Base-by-base conservation (phyloP, 768 basidiomycete species). In the Amanita exitialis region DNA sequence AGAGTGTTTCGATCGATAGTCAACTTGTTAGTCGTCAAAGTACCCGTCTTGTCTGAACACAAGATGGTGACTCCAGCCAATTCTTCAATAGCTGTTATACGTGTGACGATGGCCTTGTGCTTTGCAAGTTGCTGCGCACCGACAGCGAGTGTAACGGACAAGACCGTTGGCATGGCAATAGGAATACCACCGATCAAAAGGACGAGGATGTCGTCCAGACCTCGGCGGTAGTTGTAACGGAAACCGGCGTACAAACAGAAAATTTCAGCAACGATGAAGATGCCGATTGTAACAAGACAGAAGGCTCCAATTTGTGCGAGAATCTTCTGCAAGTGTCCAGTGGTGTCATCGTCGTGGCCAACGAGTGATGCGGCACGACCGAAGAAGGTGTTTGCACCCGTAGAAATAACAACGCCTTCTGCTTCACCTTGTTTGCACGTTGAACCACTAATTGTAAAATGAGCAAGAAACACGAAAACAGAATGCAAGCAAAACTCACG, bases 171-270 rank as follows among this genome's bases (percentile, higher is more conserved):
- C 95, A 98, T 98, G 66, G 95, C 95, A 70, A 97, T 98, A 62
- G 95, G 95, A 64, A 98, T 98, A 76, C 95, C 95, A 77, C 95
- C 95, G 70, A 98, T 98, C 80, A 98, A 79, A 66, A 98, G 89
- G 57, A 97, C 95, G 30, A 98, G 82, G 71, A 97, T 93, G 76
- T 93, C 88, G 79, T 98, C 83, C 59, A 97, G 85, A 73, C 94
- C 95, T 54, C 84, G 84, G 61, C 95, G 90, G 74, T 98, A 98
- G 46, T 62, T 68, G 76, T 89, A 97, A 52, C 72, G 76, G 87
- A 92, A 97, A 37, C 83, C 87, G 45, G 93, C 85, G 68, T 97
- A 98, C 53, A 98, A 79, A 56, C 90, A 82, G 65, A 96, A 74
- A 57, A 98, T 96, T 68, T 98, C 94, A 10, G 91, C 86, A 52